Percentiles rank a stretch among this genome's conserved stretches.
phyloP scores from a whole-genome alignment of 768 basidiomycete species.

The Solioccasus polychromus region DNA sequence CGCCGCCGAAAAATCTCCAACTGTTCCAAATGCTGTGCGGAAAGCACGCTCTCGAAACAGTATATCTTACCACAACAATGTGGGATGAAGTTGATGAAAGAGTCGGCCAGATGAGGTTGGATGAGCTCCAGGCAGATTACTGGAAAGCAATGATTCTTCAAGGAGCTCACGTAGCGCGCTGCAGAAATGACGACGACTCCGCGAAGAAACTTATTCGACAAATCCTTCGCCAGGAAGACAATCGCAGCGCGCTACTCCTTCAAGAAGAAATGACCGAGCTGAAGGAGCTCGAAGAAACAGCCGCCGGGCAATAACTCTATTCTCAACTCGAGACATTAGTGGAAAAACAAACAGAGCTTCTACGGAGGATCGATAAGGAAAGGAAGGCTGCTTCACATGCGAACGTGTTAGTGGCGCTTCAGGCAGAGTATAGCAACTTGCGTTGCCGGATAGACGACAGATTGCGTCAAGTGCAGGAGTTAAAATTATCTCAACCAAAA shows the following conservation, averaged over 20 bases:
- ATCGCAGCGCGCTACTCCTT: background rate
- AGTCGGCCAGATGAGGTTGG: slow-evolving; percentile 17
- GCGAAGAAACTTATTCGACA: slow-evolving; percentile 6
- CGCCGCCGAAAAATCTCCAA: slow-evolving; percentile 31
- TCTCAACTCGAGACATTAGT: slow-evolving; percentile 8
- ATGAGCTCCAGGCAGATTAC: slow-evolving; percentile 7
- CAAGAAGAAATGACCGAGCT: slow-evolving; percentile 10
- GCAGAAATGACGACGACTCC: slow-evolving; percentile 6
- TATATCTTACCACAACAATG: slow-evolving; percentile 38
- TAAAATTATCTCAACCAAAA: slow-evolving; percentile 14
- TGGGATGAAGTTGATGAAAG: slow-evolving; percentile 32
- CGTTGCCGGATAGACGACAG: slow-evolving; percentile 1
- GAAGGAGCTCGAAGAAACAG: slow-evolving; percentile 7
- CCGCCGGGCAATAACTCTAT: slow-evolving; percentile 6
- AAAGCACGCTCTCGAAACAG: slow-evolving; percentile 25
- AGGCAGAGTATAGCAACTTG: slow-evolving; percentile 4
- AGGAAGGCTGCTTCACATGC: background rate
- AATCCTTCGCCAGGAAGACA: background rate
- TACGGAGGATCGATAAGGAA: slow-evolving; percentile 9
- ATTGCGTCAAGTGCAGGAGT: slow-evolving; percentile 8
- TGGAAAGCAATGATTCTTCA: slow-evolving; percentile 8
- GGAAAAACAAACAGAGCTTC: slow-evolving; percentile 6
- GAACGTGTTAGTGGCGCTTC: slow-evolving; percentile 1
- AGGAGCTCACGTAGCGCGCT: background rate
- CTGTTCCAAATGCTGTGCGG: slow-evolving; percentile 32